phyloP scores from a whole-genome alignment of 2,329 filamentous ascomycete genomes.

The Talaromyces sp. region DNA sequence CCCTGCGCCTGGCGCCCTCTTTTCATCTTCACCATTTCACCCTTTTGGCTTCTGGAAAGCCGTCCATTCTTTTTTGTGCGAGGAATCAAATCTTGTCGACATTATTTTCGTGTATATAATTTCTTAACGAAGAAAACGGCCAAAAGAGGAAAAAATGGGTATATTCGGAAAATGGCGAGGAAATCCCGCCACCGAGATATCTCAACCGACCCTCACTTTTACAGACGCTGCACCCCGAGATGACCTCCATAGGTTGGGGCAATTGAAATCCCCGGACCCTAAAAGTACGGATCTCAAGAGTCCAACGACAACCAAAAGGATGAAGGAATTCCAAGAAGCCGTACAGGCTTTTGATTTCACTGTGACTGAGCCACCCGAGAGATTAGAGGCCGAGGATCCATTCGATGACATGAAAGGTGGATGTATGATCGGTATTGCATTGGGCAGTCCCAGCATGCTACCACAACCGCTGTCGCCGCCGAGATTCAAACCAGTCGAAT shows the following conservation, averaged over 20 bases:
- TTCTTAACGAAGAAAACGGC: not conserved
- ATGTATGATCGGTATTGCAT: conserved; percentile 64
- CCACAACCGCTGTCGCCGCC: conserved; percentile 5
- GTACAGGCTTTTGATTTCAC: conserved; percentile 27
- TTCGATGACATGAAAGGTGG: conserved; percentile 10
- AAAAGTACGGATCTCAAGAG: not conserved
- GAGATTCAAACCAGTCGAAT: not conserved
- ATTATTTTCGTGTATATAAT: not conserved
- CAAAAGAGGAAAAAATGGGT: conserved; percentile 4
- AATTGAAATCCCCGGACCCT: conserved; percentile 8
- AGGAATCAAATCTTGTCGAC: not conserved
- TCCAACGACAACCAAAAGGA: conserved; percentile 4
- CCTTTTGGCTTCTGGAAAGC: conserved; percentile 36
- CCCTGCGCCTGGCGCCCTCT: conserved; percentile 3
- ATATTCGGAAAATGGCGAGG: conserved; percentile 25
- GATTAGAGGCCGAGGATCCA: conserved; percentile 16
- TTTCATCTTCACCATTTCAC: not conserved
- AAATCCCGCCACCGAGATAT: conserved; percentile 24
- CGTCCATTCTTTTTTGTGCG: conserved; percentile 29
- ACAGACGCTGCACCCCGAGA: conserved; percentile 28
- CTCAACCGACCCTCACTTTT: conserved; percentile 28
- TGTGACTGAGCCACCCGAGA: conserved; percentile 23
- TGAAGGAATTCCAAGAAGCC: conserved; percentile 14
- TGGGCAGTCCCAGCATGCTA: conserved; percentile 60
- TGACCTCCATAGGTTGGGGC: conserved; percentile 21